These are phyloP conservation scores for Leccinum disarticulatum DNA, from an alignment of 768 basidiomycete species.

Conservation along the genomic window DNA sequence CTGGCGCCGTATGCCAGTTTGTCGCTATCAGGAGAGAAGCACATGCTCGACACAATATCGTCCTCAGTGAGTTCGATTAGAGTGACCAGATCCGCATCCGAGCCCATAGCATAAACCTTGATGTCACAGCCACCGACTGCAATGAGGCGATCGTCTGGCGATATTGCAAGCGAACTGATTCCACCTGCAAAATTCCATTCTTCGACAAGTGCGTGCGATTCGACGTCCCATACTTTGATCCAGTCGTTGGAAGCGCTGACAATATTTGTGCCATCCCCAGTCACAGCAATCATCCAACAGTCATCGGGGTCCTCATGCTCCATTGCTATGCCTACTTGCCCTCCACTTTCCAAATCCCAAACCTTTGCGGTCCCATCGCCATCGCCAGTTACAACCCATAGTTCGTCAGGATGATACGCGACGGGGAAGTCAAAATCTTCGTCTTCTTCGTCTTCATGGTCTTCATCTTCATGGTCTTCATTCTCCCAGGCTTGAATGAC, in stretches of 20 bases:
- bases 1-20: too few relatives aligned
- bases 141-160: neutral
- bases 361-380: neutral
- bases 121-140: neutral
- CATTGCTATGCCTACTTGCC: neutral
- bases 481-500: too few relatives aligned
- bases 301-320: neutral
- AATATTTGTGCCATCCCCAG: neutral
- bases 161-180: neutral
- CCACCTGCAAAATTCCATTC: neutral
- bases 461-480: too few relatives aligned
- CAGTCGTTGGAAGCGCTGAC: neutral
- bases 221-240: neutral
- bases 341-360: neutral
- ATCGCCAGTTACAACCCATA: neutral
- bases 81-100: too few relatives aligned
- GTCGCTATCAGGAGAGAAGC: neutral
- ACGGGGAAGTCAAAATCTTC: neutral
- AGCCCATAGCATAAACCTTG: neutral
- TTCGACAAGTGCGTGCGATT: neutral
- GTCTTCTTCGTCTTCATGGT: too few relatives aligned
- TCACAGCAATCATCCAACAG: neutral
- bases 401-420: neutral
- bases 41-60: neutral
- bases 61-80: too few relatives aligned